phyloP scores from a whole-genome alignment of 352 stramenopile genomes.

The Globisporangium okanoganense region DNA sequence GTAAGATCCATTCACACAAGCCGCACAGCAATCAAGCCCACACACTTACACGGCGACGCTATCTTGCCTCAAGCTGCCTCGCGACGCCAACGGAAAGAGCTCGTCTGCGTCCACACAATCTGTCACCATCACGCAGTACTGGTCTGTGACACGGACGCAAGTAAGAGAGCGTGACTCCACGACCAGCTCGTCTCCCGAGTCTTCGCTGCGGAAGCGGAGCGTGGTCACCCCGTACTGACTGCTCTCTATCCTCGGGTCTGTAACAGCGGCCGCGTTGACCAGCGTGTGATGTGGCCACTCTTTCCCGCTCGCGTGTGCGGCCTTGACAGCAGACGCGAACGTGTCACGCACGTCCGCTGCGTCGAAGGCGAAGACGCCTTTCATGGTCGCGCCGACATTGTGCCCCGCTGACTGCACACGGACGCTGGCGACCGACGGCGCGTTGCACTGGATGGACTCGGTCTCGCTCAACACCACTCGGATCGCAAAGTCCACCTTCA shows the following conservation, averaged over 20 bases:
- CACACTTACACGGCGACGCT: conserved; percentile 2
- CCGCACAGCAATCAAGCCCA: too few species aligned
- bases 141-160: not conserved
- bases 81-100: not conserved
- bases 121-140: conserved; percentile 3
- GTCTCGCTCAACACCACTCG: conserved; percentile 4
- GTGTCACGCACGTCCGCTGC: not conserved
- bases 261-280: not conserved
- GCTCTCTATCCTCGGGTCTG: not conserved
- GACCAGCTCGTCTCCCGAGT: not conserved
- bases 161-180: conserved; percentile 4
- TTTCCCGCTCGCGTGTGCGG: not conserved
- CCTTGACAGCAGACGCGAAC: not conserved
- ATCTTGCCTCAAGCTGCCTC: not conserved
- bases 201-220: conserved; percentile 4
- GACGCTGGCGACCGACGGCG: not conserved
- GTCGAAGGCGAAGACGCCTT: conserved; percentile 1
- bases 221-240: not conserved
- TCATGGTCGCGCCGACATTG: conserved; percentile 1
- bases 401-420: not conserved
- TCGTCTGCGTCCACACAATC: conserved; percentile 6
- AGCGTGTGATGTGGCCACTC: not conserved
- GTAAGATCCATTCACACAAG: not conserved
- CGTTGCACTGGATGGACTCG: not conserved
- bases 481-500: conserved; percentile 5